A percentile compares a stretch with the other conserved stretches of the same genome.
phyloP scores from a whole-genome alignment of 805 yeast species.

The Ogataea chonburiensis region DNA sequence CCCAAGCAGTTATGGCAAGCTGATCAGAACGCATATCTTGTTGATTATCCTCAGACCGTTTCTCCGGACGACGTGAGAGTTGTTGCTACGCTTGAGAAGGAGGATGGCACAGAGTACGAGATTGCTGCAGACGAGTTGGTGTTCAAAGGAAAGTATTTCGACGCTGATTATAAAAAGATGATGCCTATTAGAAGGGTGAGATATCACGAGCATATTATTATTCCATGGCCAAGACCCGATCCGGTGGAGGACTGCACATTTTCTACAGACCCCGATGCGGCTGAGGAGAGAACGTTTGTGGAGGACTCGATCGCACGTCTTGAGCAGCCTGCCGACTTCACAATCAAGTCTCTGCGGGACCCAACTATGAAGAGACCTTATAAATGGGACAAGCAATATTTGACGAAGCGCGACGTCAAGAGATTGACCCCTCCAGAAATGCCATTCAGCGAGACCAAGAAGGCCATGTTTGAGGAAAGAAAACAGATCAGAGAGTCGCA shows the following conservation, averaged over 20 bases:
- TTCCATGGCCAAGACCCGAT: conserved; percentile 89
- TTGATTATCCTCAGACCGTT: conserved; percentile 65
- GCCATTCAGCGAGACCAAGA: conserved; percentile 69
- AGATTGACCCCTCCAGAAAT: conserved; percentile 67
- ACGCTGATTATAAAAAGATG: conserved; percentile 66
- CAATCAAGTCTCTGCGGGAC: conserved; percentile 65
- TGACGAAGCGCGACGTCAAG: conserved; percentile 62
- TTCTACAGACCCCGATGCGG: conserved; percentile 56
- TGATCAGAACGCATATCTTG: conserved; percentile 68
- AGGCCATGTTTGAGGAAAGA: conserved; percentile 59
- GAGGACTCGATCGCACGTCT: conserved; percentile 63
- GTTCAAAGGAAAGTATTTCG: conserved; percentile 69
- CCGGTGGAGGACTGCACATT: conserved; percentile 52
- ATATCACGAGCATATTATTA: conserved; percentile 63
- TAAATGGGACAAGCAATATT: conserved; percentile 52
- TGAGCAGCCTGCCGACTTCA: conserved; percentile 63
- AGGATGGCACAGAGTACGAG: conserved; percentile 58
- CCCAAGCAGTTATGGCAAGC: conserved; percentile 74
- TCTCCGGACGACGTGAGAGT: conserved; percentile 62
- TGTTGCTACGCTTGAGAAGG: conserved; percentile 74
- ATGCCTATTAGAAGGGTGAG: conserved; percentile 77
- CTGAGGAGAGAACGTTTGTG: conserved; percentile 71
- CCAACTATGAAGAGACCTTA: conserved; percentile 59
- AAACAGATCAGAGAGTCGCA: conserved; percentile 42
- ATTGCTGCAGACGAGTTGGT: conserved; percentile 77